Percentiles rank a stretch among this genome's conserved stretches.
These are phyloP conservation scores for Lathyrus aphaca DNA, from an alignment of 306 rosid species.

Conservation along the genomic window DNA sequence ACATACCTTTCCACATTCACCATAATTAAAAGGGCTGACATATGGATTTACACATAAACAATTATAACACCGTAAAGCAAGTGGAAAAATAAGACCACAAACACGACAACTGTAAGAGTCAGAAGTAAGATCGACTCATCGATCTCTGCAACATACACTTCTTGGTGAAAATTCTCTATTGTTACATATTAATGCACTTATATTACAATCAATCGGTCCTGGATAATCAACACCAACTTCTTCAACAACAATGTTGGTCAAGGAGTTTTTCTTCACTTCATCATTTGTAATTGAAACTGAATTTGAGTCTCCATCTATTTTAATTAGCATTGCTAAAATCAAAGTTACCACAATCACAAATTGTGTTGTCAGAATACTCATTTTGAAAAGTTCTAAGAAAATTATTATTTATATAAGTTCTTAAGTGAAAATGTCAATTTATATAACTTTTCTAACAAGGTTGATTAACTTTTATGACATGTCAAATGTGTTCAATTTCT, in stretches of 20 bases:
- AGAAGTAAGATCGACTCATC: constrained; percentile 51
- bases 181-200: constrained; percentile 42
- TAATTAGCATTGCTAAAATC: not conserved
- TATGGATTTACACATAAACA: constrained; percentile 52
- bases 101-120: constrained; percentile 55
- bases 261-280: not conserved
- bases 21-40: constrained; percentile 48
- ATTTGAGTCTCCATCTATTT: not conserved
- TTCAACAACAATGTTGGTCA: not conserved
- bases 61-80: constrained; percentile 51
- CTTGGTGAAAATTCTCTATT: constrained; percentile 6
- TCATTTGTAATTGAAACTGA: not conserved
- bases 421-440: too few relatives aligned
- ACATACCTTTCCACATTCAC: constrained; percentile 72
- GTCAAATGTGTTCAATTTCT: too few relatives aligned
- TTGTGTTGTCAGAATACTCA: constrained; percentile 10
- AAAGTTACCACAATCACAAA: constrained; percentile 26
- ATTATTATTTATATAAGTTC: not conserved
- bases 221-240: not conserved
- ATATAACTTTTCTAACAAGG: constrained; percentile 8
- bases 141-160: constrained; percentile 45
- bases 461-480: too few relatives aligned
- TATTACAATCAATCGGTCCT: not conserved
- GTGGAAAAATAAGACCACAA: constrained; percentile 41
- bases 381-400: not conserved